Evolutionary conservation across 192 early-diverging fungal genomes (phyloP), one percentile per base, ranked within the genome.

Genomic region (Linderina pennispora): DNA sequence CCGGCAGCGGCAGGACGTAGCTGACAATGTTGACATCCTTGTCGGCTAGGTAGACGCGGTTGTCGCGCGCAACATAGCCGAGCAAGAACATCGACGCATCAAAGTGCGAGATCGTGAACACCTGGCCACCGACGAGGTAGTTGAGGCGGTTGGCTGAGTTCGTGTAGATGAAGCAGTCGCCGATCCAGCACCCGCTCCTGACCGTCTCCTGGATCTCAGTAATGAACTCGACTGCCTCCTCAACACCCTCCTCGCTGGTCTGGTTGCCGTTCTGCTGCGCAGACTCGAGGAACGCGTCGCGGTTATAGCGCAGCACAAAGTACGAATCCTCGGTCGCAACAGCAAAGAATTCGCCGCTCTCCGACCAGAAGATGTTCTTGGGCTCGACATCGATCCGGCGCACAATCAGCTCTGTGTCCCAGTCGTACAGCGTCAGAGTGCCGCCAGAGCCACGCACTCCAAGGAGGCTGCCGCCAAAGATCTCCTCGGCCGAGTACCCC

Each of bases 81-180:
- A 99, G 73, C 37, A 99, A 79, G 60, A 92, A 91, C 77, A 95
- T 87, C 22, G 79, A 79, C 16, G 70, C 76, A 64, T 95, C 95
- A 77, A 98, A 98, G 65, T 99, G 97, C 57, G 83, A 87, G 55
- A 99, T 86, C 4, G 94, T 97, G 20, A 91, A 91, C 15, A 85
- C 81, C 66, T 94, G 91, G 2, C 80, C 86, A 41, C 97, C 95
- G 5, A 99, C 95, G 25, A 99, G 69, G 56, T 99, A 99, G 73
- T 89, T 94, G 48, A 99, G 76, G 20, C 95, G 83, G 67, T 96
- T 95, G 48, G 77, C 76, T 9, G 78, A 60, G 57, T 88, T 93
- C 15, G 91, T 91, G 75, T 97, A 99, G 45, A 99, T 97, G 55
- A 99, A 98, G 60, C 96, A 97, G 68, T 99, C 97, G 37, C 97